phyloP scores from a whole-genome alignment of 192 early-diverging fungal species.

The Chytriomyces sp. region DNA sequence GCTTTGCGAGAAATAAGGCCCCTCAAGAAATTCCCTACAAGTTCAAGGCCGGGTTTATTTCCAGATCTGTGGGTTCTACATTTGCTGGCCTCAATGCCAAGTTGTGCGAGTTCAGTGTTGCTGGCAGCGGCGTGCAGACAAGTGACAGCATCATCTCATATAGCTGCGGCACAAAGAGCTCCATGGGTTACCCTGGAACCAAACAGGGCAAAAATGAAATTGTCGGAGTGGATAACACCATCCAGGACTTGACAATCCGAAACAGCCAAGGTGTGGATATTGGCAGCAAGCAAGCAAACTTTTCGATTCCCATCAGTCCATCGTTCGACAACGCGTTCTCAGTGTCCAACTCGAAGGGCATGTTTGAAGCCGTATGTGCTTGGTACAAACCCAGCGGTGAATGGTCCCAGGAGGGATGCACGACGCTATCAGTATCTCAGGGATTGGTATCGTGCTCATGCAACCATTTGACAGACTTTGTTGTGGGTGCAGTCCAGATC shows the following conservation, averaged over 20 bases:
- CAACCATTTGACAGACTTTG: slow-evolving; percentile 29
- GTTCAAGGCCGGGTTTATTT: slow-evolving; percentile 26
- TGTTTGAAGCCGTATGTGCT: slow-evolving; percentile 20
- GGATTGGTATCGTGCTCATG: slow-evolving; percentile 22
- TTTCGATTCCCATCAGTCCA: slow-evolving; percentile 9
- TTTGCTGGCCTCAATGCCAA: slow-evolving; percentile 3
- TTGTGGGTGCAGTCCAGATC: background rate
- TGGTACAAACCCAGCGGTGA: slow-evolving; percentile 5
- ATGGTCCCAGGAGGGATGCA: slow-evolving; percentile 26
- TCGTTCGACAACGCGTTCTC: slow-evolving; percentile 12
- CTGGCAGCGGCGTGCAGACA: slow-evolving; percentile 4
- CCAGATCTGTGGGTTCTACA: slow-evolving; percentile 21
- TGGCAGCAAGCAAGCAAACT: background rate
- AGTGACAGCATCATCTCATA: slow-evolving; percentile 7
- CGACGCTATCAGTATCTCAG: background rate
- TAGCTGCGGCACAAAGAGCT: slow-evolving; percentile 26
- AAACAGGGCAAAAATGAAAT: background rate
- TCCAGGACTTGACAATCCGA: slow-evolving; percentile 10
- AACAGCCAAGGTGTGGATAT: background rate
- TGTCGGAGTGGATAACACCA: background rate
- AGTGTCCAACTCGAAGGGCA: background rate
- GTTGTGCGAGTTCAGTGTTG: slow-evolving; percentile 25
- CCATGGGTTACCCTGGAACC: slow-evolving; percentile 5
- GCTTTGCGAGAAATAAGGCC: slow-evolving; percentile 31
- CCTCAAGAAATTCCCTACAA: slow-evolving; percentile 30